Evolutionary conservation across 2,329 filamentous ascomycete species (phyloP).

Genomic region (Clathrospora elynae): DNA sequence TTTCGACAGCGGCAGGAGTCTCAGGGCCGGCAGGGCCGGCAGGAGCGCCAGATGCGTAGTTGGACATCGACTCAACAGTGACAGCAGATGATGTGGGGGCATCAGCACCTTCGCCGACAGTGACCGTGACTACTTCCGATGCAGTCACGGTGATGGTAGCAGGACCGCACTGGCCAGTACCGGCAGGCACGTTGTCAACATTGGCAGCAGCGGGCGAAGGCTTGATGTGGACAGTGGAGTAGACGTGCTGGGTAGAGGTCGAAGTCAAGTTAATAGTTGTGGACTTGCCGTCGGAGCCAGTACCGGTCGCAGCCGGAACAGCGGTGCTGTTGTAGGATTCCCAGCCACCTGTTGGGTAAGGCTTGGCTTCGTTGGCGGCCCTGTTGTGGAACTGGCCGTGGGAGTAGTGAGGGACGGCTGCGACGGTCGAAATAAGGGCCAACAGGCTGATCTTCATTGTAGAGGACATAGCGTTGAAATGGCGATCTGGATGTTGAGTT

Average conservation of each 20-base stretch:
- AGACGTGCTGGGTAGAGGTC: slow-evolving; percentile 36
- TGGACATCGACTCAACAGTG: slow-evolving; percentile 11
- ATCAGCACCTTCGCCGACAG: slow-evolving; percentile 35
- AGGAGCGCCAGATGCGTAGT: slow-evolving; percentile 14
- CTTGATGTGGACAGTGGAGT: slow-evolving; percentile 30
- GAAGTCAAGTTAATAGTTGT: slow-evolving; percentile 32
- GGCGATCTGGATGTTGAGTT: slow-evolving; percentile 6
- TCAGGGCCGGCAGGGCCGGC: slow-evolving; percentile 21
- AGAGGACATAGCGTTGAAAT: slow-evolving; percentile 37
- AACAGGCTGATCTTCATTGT: slow-evolving; percentile 50
- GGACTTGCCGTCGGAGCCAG: slow-evolving; percentile 29
- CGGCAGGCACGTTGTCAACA: slow-evolving; percentile 28
- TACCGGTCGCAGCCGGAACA: slow-evolving; percentile 28
- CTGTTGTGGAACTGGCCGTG: slow-evolving; percentile 39
- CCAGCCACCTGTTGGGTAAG: slow-evolving; percentile 43
- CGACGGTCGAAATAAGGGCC: slow-evolving; percentile 50
- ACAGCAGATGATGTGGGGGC: slow-evolving; percentile 22
- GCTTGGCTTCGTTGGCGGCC: slow-evolving; percentile 23
- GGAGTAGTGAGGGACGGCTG: slow-evolving; percentile 46
- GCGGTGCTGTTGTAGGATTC: slow-evolving; percentile 33
- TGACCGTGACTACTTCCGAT: slow-evolving; percentile 50
- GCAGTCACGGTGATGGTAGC: slow-evolving; percentile 48
- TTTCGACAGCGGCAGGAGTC: slow-evolving; percentile 14
- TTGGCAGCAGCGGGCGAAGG: slow-evolving; percentile 23
- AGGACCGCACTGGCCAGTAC: slow-evolving; percentile 33